phyloP scores from a whole-genome alignment of 306 rosid species.

The Parietaria judaica region DNA sequence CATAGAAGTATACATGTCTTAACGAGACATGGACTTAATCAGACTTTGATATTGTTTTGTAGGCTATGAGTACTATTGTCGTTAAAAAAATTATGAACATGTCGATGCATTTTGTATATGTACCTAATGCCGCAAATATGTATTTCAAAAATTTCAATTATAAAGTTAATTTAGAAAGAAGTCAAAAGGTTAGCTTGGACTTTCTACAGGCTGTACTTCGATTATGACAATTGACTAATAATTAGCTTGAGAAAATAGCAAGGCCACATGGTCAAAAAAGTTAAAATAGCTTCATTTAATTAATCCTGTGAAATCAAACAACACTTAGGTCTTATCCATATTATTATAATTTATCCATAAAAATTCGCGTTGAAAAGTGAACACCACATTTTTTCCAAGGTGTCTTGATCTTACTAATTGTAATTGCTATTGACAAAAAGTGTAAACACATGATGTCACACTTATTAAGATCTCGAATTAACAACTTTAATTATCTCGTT shows the following conservation, averaged over 20 bases:
- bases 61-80: too few species aligned
- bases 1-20: too few species aligned
- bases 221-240: slow-evolving; percentile 1
- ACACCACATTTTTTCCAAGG: slow-evolving; percentile 16
- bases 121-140: too few species aligned
- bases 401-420: slow-evolving; percentile 8
- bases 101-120: too few species aligned
- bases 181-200: background rate
- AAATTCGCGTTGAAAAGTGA: slow-evolving; percentile 29
- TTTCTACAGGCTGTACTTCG: background rate
- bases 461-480: slow-evolving; percentile 18
- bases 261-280: slow-evolving; percentile 40
- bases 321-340: background rate
- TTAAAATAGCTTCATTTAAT: slow-evolving; percentile 3
- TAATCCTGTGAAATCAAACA: slow-evolving; percentile 18
- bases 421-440: slow-evolving; percentile 14
- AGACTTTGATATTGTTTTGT: too few species aligned
- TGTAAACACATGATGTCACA: slow-evolving; percentile 9
- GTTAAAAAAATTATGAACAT: too few species aligned
- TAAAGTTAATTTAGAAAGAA: too few species aligned
- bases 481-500: background rate
- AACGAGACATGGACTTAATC: too few species aligned
- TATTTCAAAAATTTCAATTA: too few species aligned
- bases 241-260: slow-evolving; percentile 18
- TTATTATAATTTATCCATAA: background rate